These are phyloP conservation scores for Xerocomus nothofagi DNA, from an alignment of 1,284 basidiomycete species.

Conservation along the genomic window DNA sequence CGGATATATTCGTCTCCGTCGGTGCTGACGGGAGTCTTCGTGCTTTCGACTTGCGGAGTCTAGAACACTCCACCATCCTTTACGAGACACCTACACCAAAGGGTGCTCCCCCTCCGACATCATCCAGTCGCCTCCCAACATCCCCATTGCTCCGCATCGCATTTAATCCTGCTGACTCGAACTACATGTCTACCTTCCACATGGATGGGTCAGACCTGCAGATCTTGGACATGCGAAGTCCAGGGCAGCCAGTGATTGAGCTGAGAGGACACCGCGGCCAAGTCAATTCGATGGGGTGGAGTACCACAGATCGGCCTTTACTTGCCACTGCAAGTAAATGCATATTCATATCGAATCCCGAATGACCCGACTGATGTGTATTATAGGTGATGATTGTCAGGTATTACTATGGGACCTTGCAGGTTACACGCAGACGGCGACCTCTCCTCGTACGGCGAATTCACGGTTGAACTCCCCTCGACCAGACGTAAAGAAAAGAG, in stretches of 20 bases:
- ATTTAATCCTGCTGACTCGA: constrained; percentile 84
- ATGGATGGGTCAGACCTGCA: constrained; percentile 86
- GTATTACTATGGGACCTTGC: constrained; percentile 87
- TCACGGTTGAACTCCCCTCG: constrained; percentile 70
- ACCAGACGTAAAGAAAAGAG: constrained; percentile 73
- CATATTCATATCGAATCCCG: background rate
- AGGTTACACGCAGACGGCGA: constrained; percentile 56
- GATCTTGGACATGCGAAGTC: constrained; percentile 92
- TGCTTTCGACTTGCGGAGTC: constrained; percentile 92
- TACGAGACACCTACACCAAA: constrained; percentile 91
- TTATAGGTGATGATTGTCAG: constrained; percentile 86
- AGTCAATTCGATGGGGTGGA: constrained; percentile 88
- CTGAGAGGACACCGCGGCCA: constrained; percentile 75
- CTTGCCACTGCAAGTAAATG: constrained; percentile 79
- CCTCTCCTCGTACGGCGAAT: constrained; percentile 61
- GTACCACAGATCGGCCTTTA: constrained; percentile 75
- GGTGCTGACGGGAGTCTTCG: constrained; percentile 96
- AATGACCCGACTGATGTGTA: constrained; percentile 3
- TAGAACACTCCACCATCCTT: constrained; percentile 98
- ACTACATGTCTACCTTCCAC: constrained; percentile 93
- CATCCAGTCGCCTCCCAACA: constrained; percentile 67
- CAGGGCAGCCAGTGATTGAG: constrained; percentile 91
- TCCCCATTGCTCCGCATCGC: constrained; percentile 82
- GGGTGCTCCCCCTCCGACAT: constrained; percentile 57
- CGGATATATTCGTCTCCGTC: constrained; percentile 97